Evolutionary conservation across 2,329 filamentous ascomycete genomes (phyloP), one percentile per base, ranked within the genome.

Genomic region (Xylariaceae sp.): DNA sequence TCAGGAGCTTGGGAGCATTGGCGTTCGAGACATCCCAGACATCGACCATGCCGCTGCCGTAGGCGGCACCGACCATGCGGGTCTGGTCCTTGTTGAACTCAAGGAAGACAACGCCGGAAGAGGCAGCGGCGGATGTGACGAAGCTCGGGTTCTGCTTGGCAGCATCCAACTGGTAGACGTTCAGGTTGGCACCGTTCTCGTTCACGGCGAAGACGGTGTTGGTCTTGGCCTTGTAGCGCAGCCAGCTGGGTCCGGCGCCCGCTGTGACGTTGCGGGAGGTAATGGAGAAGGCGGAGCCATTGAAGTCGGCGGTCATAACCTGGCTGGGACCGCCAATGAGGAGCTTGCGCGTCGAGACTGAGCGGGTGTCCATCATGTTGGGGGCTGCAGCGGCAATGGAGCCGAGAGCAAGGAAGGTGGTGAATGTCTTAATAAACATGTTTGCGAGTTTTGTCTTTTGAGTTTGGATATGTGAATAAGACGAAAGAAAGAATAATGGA

Each of bases 141-240:
- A 67, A 65, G 1, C 56, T 61, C 0, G 77, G 67, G 44, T 67
- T 67, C 61, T 71, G 71, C 47, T 64, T 65, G 41, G 64, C 61
- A 3, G 68, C 61, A 61, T 78, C 72, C 37, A 79, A 70, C 15
- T 67, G 71, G 65, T 78, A 78, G 13, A 76, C 66, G 59, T 74
- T 73, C n/a, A 77, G 69, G 50, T 69, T 65, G 53, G 69, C 68
- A 63, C 73, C 71, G 64, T 75, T 76, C 73, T 83, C 80, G 62
- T 82, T 74, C 17, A 79, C 76, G 50, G 77, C 76, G 60, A 80
- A 82, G 49, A 82, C 60, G 3, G 70, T 65, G 65, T 75, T 72
- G 30, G 74, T 74, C 1, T 55, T 45, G 15, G 70, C 61, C 53
- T 72, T 73, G 67, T 74, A 75, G 45, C 73, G 69, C 69, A 82